Base-by-base conservation (phyloP, 352 stramenopile species). In the Thalassiosira hispida region DNA sequence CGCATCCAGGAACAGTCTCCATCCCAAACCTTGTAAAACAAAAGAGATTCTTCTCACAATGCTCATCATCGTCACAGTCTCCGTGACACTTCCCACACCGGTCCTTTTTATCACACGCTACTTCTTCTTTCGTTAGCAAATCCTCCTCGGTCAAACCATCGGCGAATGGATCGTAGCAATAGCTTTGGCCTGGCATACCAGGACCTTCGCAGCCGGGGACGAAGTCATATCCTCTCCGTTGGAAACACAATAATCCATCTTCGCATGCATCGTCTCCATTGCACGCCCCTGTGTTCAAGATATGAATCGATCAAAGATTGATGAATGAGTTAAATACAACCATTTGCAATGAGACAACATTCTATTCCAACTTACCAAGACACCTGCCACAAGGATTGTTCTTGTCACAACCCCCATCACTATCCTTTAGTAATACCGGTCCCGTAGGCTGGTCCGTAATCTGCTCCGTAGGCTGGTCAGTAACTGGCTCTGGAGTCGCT, bases 121-220 rank as follows among this genome's bases (percentile, higher is more conserved):
- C 22, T 60, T 78, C 60, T 5, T 49, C 33, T 18, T 47, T 57
- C 31, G 46, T 20, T 27, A 83, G 63, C 8, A 83, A 20, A 5
- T 62, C 6, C 14, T 62, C 38, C 20, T 47, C 27, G 7, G 47
- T 55, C 38, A 65, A 31, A 27, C 61, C 65, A 12, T 61, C 53
- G 20, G 38, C 47, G 52, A 75, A 75, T 35, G 75, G 67, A 72
- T 83, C 47, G 40, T 78, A 83, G 33, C 74, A 83, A 62, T 83
- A 83, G 16, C 38, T 59, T 61, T 69, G 74, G 2, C 60, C 59
- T 33, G 40, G 23, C 7, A 33, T 63, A n/a, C 74, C 74, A 35
- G 52, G 60, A 33, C 74, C 74, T 35, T 51, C 18, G 40, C 74
- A 83, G 46, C 74, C 67, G 31, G 74, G 61, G 2, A 83, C 38